phyloP scores from a whole-genome alignment of 441 rosid genomes.

The Arabidopsis hybrid region DNA sequence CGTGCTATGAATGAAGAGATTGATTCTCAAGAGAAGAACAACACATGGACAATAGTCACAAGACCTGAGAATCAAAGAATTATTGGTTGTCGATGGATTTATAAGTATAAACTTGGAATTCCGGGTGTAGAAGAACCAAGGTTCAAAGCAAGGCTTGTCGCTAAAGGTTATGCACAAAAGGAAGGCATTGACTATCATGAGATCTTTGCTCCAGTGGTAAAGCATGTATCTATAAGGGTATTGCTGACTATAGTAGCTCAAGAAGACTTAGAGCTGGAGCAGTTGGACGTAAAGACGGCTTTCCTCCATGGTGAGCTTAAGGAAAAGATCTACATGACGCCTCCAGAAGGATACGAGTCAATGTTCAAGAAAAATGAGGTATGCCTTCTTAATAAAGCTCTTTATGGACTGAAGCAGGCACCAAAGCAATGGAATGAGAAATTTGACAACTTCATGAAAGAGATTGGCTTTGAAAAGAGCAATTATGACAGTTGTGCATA shows the following conservation, averaged over 20 bases:
- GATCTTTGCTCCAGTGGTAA: background rate
- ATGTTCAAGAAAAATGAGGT: too few relatives aligned
- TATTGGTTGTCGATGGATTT: background rate
- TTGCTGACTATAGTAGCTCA: background rate
- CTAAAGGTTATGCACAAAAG: background rate
- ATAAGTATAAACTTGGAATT: background rate
- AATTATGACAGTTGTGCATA: too few relatives aligned
- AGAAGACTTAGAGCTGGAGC: background rate
- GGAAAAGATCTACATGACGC: too few relatives aligned
- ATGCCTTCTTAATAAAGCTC: too few relatives aligned
- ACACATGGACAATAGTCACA: fast-evolving
- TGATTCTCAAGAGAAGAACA: background rate
- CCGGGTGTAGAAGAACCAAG: background rate
- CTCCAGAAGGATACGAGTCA: too few relatives aligned
- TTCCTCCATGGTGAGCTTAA: too few relatives aligned
- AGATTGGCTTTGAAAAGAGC: too few relatives aligned
- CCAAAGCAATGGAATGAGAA: too few relatives aligned
- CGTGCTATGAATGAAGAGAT: background rate
- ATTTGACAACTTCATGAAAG: too few relatives aligned
- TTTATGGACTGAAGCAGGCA: too few relatives aligned
- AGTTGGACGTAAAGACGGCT: too few relatives aligned
- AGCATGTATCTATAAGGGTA: background rate
- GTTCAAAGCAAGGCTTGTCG: background rate
- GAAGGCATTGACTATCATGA: background rate
- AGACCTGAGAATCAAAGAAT: background rate